phyloP scores from a whole-genome alignment of 2,329 filamentous ascomycete genomes.

The Cladosporium sp. region DNA sequence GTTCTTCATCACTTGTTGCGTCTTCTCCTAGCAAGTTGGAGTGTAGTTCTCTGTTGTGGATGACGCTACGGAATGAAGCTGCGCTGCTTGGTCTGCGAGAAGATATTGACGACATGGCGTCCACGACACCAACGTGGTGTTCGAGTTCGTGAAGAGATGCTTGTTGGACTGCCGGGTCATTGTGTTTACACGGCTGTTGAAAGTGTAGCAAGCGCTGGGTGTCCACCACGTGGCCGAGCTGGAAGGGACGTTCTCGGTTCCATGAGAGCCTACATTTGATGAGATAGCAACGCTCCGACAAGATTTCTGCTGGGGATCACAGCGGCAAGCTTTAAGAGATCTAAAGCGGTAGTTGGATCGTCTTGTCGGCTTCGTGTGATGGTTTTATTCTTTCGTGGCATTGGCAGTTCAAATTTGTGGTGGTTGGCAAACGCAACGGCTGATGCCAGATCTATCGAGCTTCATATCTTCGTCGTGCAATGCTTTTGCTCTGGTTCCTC shows the following conservation, averaged over 20 bases:
- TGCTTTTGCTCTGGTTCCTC: not conserved
- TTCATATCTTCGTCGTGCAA: not conserved
- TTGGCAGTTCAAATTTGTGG: not conserved
- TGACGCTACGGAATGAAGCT: constrained; percentile 6
- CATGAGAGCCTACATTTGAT: not conserved
- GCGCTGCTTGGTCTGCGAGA: not conserved
- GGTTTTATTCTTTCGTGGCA: not conserved
- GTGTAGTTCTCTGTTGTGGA: constrained; percentile 3
- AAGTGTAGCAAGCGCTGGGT: not conserved
- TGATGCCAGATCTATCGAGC: not conserved
- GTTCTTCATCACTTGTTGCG: not conserved
- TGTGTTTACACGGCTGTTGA: not conserved
- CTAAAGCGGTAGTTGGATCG: not conserved
- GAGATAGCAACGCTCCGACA: not conserved
- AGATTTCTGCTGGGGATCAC: not conserved
- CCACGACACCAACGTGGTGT: not conserved
- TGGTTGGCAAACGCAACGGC: not conserved
- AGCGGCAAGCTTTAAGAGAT: not conserved
- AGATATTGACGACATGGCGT: not conserved
- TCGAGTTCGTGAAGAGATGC: not conserved
- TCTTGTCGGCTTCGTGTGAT: not conserved
- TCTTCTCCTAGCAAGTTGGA: not conserved
- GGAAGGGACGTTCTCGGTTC: not conserved
- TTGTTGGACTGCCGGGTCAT: not conserved
- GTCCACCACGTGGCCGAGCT: not conserved